Conservation (phyloP, 441 rosid species). For the Bocquillonia castaneifolia region DNA sequence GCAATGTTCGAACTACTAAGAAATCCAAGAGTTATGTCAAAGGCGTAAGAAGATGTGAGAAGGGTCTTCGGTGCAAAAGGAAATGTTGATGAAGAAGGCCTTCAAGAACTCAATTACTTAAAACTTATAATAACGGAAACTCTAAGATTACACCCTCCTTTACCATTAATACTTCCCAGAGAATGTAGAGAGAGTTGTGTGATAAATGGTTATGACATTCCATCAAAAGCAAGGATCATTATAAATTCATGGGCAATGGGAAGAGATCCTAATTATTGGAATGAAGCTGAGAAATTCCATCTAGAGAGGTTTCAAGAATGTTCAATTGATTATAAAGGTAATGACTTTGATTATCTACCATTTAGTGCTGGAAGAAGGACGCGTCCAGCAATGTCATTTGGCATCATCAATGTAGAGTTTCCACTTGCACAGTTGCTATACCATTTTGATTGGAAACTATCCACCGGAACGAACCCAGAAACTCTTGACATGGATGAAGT, state of each 20-base stretch:
- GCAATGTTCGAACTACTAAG: background rate
- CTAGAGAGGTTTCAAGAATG: no score
- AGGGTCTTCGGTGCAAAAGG: background rate
- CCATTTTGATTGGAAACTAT: no score
- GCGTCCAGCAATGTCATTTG: no score
- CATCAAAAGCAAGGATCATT: background rate
- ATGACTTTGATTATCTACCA: no score
- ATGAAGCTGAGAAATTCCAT: background rate
- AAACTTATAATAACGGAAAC: background rate
- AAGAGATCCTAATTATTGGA: conserved; percentile 3
- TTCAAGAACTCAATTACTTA: background rate
- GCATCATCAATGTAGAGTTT: no score
- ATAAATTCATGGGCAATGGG: background rate
- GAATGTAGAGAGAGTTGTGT: background rate
- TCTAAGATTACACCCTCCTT: background rate
- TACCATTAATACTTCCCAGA: background rate
- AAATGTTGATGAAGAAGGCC: conserved; percentile 3
- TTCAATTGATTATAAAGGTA: no score
- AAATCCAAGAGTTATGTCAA: background rate
- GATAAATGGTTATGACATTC: background rate
- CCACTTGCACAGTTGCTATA: no score
- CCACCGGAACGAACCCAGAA: no score
- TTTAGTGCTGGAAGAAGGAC: no score
- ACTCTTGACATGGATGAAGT: no score
- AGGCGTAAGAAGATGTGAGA: conserved; percentile 6